Evolutionary conservation across 768 basidiomycete genomes (phyloP).

Genomic region (Mycena vulgaris): DNA sequence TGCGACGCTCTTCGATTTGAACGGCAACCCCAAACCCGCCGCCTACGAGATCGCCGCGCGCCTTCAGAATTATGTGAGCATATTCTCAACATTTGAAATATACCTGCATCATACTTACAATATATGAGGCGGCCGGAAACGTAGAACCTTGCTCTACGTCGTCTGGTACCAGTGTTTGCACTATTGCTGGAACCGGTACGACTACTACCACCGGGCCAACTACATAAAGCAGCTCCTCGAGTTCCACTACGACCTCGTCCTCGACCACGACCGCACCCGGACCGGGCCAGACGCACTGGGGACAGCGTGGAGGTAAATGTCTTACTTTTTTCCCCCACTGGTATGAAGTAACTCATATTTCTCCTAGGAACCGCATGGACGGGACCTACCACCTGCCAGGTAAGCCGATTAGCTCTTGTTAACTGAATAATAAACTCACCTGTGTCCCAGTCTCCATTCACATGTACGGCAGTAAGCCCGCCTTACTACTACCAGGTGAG

Average conservation of each 20-base stretch:
- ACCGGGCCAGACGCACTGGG: slow-evolving; percentile 60
- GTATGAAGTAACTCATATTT: not conserved
- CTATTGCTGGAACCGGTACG: not conserved
- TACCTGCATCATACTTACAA: slow-evolving; percentile 22
- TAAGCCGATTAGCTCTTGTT: too few species aligned
- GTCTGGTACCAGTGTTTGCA: not conserved
- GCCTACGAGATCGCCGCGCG: slow-evolving; percentile 36
- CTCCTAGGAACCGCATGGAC: slow-evolving; percentile 58
- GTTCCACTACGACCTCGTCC: not conserved
- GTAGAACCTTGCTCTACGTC: too few species aligned
- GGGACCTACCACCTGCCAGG: slow-evolving; percentile 62
- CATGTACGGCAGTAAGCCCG: slow-evolving; percentile 62
- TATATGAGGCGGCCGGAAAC: too few species aligned
- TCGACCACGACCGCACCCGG: slow-evolving; percentile 35
- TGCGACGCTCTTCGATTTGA: slow-evolving; percentile 33
- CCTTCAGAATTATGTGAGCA: slow-evolving; percentile 26
- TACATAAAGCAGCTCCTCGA: slow-evolving; percentile 5
- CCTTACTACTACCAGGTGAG: slow-evolving; percentile 70
- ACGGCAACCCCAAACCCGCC: slow-evolving; percentile 34
- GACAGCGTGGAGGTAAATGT: slow-evolving; percentile 65
- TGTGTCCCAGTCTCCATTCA: slow-evolving; percentile 46
- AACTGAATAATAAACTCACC: too few species aligned
- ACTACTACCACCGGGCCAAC: not conserved
- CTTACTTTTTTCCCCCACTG: not conserved
- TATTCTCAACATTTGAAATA: slow-evolving; percentile 26